These are phyloP conservation scores for Cerioporus squamosus DNA, from an alignment of 1,284 basidiomycete genomes.

Conservation along the genomic window DNA sequence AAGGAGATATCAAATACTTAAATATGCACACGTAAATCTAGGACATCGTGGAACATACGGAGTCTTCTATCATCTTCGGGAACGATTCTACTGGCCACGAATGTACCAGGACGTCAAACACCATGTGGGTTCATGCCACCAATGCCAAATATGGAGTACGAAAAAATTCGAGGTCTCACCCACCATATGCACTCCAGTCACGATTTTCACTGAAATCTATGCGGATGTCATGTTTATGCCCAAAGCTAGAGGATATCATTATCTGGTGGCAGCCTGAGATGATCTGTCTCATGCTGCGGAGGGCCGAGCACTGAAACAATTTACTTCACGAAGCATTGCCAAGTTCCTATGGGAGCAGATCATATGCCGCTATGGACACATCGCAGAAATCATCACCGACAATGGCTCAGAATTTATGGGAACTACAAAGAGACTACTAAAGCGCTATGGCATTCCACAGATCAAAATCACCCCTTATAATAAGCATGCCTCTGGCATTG, in stretches of 20 bases:
- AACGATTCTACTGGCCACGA: background rate
- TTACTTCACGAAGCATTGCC: background rate
- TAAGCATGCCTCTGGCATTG: too few relatives aligned
- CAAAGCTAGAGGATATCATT: conserved; percentile 1
- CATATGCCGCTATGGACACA: conserved; percentile 1
- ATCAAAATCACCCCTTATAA: background rate
- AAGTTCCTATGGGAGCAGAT: conserved; percentile 6
- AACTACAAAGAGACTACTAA: background rate
- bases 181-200: conserved; percentile 1
- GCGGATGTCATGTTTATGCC: conserved; percentile 21
- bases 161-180: background rate
- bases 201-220: conserved; percentile 4
- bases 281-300: conserved; percentile 4
- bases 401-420: conserved; percentile 4
- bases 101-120: conserved; percentile 1
- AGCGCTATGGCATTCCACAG: conserved; percentile 8
- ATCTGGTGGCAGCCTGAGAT: conserved; percentile 11
- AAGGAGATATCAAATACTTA: conserved; percentile 2
- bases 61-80: conserved; percentile 12
- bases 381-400: conserved; percentile 1
- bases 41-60: conserved; percentile 27
- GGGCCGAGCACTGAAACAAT: background rate
- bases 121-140: conserved; percentile 6
- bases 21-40: conserved; percentile 22
- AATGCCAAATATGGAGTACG: conserved; percentile 6